A percentile compares a stretch with the other conserved stretches of the same genome.
These are phyloP conservation scores for Plantago rigida DNA, from an alignment of 305 asterid species.

Conservation along the genomic window DNA sequence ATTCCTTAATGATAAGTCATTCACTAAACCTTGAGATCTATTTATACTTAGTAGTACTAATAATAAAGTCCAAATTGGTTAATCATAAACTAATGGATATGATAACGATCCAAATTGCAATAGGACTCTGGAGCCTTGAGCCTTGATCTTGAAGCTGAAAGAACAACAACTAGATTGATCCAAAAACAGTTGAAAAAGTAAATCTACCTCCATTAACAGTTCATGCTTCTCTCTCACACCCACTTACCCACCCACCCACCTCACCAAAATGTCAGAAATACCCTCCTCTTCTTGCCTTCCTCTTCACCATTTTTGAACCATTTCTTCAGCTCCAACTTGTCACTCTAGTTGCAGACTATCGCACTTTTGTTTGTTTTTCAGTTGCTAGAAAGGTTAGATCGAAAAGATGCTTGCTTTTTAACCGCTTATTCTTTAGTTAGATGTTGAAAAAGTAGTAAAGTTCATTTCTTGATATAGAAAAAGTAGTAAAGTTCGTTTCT, in stretches of 20 bases:
- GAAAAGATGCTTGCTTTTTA: slow-evolving; percentile 2
- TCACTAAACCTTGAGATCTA: too few relatives aligned
- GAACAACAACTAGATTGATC: background rate
- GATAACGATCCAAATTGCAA: background rate
- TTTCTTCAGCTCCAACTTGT: slow-evolving; percentile 19
- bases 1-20: too few relatives aligned
- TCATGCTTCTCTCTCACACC: slow-evolving; percentile 29
- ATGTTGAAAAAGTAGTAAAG: slow-evolving; percentile 12
- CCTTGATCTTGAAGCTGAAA: background rate
- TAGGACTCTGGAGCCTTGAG: too few relatives aligned
- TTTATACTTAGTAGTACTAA: too few relatives aligned
- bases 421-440: background rate
- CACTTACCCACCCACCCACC: slow-evolving; percentile 19
- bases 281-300: slow-evolving; percentile 25
- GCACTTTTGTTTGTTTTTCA: background rate
- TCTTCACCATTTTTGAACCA: slow-evolving; percentile 25
- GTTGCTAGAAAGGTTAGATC: slow-evolving; percentile 3
- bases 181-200: slow-evolving; percentile 3
- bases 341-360: background rate
- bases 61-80: too few relatives aligned
- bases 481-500: slow-evolving; percentile 28
- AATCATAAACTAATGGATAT: too few relatives aligned
- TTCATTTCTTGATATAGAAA: slow-evolving; percentile 30
- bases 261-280: slow-evolving; percentile 18
- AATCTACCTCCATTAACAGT: slow-evolving; percentile 15